Evolutionary conservation across 2,329 filamentous ascomycete genomes (phyloP), one percentile per base, ranked within the genome.

Genomic region (Alternaria tenuissima): DNA sequence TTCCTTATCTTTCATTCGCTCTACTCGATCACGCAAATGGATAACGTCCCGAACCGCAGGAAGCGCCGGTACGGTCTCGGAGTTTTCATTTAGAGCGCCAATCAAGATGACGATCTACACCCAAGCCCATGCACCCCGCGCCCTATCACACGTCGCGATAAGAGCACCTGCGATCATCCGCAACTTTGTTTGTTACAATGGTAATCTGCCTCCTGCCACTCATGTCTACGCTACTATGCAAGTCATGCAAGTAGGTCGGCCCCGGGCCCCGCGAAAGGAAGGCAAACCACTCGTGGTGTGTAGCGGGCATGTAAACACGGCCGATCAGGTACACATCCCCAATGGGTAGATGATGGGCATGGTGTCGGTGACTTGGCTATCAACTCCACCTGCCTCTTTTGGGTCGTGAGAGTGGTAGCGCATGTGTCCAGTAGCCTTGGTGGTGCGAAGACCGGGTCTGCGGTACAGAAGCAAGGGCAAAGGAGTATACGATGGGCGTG

Each of bases 141-240:
- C 41, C 73, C 72, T 75, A 76, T 75, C 59, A 66, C 44, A 65
- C 44, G 41, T 56, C 48, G 61, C 62, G 70, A 74, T 74, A 73
- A 72, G 70, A 59, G 59, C 73, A 76, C 68, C 63, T 68, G 65
- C 54, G 52, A 59, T 63, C 30, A 24, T 48, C 48, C 30, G 57
- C 43, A 43, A 60, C 57, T 65, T 49, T 63, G 41, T 39, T 51
- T 59, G 61, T 57, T 64, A 64, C 66, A 56, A 49, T 34, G 43
- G 63, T 62, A 64, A 72, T 68, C 57, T 71, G 20, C 28, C 48
- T 44, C 34, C 34, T 48, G 28, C 66, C 67, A 70, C 57, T 66
- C 60, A 62, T 57, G 56, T 52, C 54, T 43, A 22, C 46, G 36
- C 48, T 46, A 49, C 28, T 26, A 64, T 70, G 69, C 66, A 70